Conservation (phyloP, 768 basidiomycete species). For the Leucocoprinus sp. region DNA sequence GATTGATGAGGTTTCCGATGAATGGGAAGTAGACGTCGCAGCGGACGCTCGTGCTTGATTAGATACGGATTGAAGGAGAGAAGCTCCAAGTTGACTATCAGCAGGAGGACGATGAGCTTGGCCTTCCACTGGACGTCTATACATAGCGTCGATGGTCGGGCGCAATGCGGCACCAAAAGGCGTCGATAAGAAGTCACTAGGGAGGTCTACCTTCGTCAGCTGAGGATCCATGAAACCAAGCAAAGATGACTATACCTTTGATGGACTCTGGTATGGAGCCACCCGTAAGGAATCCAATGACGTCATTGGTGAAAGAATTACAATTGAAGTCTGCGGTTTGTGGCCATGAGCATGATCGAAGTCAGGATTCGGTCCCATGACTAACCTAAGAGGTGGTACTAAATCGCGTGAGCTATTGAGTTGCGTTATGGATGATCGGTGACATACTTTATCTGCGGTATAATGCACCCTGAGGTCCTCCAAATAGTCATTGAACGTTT, state of each 20-base stretch:
- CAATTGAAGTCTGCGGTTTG: conserved; percentile 73
- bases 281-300: conserved; percentile 81
- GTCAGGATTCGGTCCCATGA: neutral
- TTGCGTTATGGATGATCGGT: neutral
- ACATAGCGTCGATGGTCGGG: conserved; percentile 92
- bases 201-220: conserved; percentile 44
- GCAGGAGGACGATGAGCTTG: conserved; percentile 27
- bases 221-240: neutral
- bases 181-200: conserved; percentile 79
- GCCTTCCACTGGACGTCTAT: conserved; percentile 45
- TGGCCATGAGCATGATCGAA: neutral
- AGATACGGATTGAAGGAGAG: conserved; percentile 51
- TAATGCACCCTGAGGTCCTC: conserved; percentile 68
- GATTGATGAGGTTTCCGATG: conserved; percentile 20
- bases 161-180: conserved; percentile 81
- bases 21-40: conserved; percentile 11
- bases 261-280: conserved; percentile 75
- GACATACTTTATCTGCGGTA: conserved; percentile 78
- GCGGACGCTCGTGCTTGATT: conserved; percentile 31
- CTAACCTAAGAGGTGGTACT: conserved; percentile 84
- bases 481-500: conserved; percentile 82
- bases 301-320: conserved; percentile 90
- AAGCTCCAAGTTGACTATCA: conserved; percentile 41
- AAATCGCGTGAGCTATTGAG: conserved; percentile 2
- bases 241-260: conserved; percentile 39